phyloP scores from a whole-genome alignment of 108 stramenopile species.

The Mediolabrus comicus region DNA sequence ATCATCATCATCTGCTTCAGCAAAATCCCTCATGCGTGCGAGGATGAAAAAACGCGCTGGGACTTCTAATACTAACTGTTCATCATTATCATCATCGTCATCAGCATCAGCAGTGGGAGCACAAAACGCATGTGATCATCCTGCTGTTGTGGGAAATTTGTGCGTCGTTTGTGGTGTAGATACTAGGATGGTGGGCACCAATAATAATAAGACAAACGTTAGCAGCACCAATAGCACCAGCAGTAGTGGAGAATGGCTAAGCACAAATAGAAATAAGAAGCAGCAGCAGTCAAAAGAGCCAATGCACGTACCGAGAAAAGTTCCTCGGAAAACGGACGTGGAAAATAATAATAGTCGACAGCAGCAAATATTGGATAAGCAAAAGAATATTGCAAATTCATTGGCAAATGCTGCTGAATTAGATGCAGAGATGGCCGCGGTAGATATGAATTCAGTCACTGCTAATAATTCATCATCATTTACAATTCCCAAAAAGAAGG shows the following conservation, averaged over 20 bases:
- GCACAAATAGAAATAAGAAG: background rate
- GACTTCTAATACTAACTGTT: background rate
- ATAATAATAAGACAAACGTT: background rate
- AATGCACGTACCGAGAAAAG: background rate
- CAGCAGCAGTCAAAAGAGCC: background rate
- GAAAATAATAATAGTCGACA: background rate
- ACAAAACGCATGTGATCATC: constrained; percentile 57
- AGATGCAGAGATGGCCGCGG: constrained; percentile 9
- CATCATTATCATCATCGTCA: constrained; percentile 3
- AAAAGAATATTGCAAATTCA: constrained; percentile 9
- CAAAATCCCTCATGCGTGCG: constrained; percentile 2
- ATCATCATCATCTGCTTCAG: background rate
- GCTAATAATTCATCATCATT: background rate
- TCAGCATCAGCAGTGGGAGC: background rate
- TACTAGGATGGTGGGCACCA: background rate
- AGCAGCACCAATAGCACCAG: too few species aligned
- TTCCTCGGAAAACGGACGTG: background rate
- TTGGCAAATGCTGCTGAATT: background rate
- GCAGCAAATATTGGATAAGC: constrained; percentile 10
- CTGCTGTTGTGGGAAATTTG: constrained; percentile 65
- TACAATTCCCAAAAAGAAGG: background rate
- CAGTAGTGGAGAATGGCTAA: constrained; percentile 2
- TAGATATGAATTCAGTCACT: constrained; percentile 6
- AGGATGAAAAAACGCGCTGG: constrained; percentile 18
- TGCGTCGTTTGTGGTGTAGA: constrained; percentile 72